Evolutionary conservation across 257 asterid genomes (phyloP).

Genomic region (Nyctanthes arbortristis): DNA sequence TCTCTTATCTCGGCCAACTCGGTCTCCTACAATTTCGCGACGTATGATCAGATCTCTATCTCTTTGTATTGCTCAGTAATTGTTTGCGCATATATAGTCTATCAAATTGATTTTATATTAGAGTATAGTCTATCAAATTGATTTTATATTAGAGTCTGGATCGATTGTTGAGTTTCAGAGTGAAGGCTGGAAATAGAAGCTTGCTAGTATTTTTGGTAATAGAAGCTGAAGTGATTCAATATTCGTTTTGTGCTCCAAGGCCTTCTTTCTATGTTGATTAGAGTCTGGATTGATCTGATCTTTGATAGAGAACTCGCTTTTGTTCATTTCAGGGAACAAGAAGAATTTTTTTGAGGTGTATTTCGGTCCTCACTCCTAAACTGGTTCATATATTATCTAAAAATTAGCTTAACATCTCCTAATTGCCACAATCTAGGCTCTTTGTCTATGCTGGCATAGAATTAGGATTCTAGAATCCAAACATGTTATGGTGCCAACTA

Average conservation of each 20-base stretch:
- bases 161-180: not conserved
- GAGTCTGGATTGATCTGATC: not conserved
- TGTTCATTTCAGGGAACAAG: not conserved
- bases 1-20: slow-evolving; percentile 88
- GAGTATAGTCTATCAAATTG: not conserved
- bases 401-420: not conserved
- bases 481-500: not conserved
- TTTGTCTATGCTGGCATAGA: not conserved
- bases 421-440: not conserved
- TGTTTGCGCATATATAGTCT: not conserved
- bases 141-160: not conserved
- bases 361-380: not conserved
- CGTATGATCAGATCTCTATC: slow-evolving; percentile 48
- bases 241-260: not conserved
- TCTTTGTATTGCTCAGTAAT: not conserved
- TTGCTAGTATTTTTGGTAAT: not conserved
- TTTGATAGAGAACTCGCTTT: not conserved
- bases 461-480: not conserved
- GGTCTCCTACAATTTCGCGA: slow-evolving; percentile 97
- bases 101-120: not conserved
- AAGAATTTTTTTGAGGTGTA: not conserved
- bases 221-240: not conserved
- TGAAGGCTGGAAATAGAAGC: not conserved
- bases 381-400: not conserved
- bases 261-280: not conserved